These are phyloP conservation scores for Phytophthora meadii DNA, from an alignment of 352 stramenopile species.

Conservation along the genomic window DNA sequence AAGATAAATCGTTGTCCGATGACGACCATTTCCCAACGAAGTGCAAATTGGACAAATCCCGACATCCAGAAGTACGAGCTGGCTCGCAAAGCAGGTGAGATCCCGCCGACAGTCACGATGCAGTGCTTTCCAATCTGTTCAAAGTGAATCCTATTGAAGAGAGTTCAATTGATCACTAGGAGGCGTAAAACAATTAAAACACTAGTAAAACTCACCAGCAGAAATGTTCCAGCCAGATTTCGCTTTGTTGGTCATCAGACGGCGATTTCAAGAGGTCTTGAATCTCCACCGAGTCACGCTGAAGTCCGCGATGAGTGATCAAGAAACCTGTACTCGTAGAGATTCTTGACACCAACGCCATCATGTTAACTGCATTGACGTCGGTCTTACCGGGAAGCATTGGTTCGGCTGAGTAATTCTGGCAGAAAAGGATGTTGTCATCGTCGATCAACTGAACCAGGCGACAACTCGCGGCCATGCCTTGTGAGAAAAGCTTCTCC, in stretches of 20 bases:
- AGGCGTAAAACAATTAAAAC: too few species aligned
- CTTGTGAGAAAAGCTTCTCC: neutral
- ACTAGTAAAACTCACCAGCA: neutral
- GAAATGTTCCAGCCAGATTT: constrained; percentile 1
- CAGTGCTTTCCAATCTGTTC: neutral
- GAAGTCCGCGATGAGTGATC: too few species aligned
- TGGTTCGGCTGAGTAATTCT: neutral
- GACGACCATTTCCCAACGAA: neutral
- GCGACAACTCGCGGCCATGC: neutral
- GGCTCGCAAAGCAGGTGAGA: neutral
- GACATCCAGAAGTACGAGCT: neutral
- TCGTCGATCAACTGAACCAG: neutral
- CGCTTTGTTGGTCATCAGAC: neutral
- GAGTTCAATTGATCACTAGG: too few species aligned
- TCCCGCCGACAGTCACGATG: neutral
- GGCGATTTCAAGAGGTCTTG: too few species aligned
- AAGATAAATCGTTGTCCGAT: neutral
- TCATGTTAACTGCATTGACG: too few species aligned
- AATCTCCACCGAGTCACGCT: too few species aligned
- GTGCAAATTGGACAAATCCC: neutral
- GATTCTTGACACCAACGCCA: too few species aligned
- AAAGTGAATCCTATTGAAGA: constrained; percentile 1
- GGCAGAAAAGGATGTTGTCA: neutral
- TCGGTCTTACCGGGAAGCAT: too few species aligned
- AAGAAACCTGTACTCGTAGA: too few species aligned